Evolutionary conservation across 306 rosid genomes (phyloP), one percentile per base, ranked within the genome.

Genomic region (Rosa chinensis): DNA sequence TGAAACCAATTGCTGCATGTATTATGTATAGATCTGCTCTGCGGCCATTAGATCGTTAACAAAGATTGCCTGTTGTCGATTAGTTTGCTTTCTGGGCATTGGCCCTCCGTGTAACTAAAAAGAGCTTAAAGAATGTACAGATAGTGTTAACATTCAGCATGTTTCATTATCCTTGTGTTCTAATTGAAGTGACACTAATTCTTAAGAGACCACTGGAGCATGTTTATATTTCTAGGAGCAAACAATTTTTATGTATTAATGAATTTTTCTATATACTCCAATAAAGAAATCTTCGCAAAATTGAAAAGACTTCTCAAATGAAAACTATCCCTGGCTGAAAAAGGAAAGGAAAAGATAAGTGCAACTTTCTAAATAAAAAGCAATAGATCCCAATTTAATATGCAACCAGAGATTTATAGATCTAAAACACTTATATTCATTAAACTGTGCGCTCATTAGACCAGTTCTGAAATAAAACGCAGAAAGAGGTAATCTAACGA

Each of bases 351-450:
- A 53, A 25, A 6, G 18, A 53, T 5, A 14, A 37, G 5, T 35
- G 45, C 44, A 64, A 35, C 70, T 14, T 64, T 64, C 45, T 64
- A 37, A 20, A 63, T 63, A 11, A 25, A 23, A 5, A 23, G 5
- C 52, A 32, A 63, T 13, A 16, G 69, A 63, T 32, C 20, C 59
- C 42, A 28, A 63, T 28, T 10, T 21, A 59, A 59, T 0, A 23
- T 37, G 14, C 53, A 32, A 66, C 49, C 67, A 49, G 42, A 50
- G 6, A 53, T 35, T 37, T 7, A 40, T 39, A 74, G 39, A 59
- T 75, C 78, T 42, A 75, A 75, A 16, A 61, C n/a, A 18, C 75
- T 70, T 83, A 74, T 20, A 49, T 80, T 70, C 77, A 48, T 75
- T 25, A 58, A 59, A 17, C 79, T 80, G 23, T 70, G 78, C 25